Conservation (phyloP, 257 asterid genomes). For the Primulina eburnea region DNA sequence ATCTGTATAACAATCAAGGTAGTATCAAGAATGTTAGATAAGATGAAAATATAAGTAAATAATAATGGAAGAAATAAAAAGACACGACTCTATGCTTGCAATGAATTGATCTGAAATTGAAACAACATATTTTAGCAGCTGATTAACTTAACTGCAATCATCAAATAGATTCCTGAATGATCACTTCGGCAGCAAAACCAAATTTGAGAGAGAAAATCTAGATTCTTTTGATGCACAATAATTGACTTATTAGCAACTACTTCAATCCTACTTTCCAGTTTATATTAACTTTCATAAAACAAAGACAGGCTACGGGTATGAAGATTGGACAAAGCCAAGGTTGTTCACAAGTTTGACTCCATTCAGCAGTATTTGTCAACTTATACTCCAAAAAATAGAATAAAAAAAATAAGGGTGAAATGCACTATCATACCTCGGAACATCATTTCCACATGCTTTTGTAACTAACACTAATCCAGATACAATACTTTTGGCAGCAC, state of each 20-base stretch:
- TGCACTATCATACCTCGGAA: slow-evolving; percentile 54
- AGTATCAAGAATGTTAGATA: slow-evolving; percentile 11
- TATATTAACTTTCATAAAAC: neutral
- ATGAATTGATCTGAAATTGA: neutral
- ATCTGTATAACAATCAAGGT: slow-evolving; percentile 38
- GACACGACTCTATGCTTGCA: neutral
- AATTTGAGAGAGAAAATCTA: slow-evolving; percentile 1
- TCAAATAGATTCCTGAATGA: neutral
- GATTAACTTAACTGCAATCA: slow-evolving; percentile 4
- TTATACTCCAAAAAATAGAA: neutral
- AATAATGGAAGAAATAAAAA: neutral
- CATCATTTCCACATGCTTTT: slow-evolving; percentile 86
- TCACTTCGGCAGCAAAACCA: neutral
- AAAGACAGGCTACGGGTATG: neutral
- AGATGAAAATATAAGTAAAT: neutral
- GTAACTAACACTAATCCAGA: slow-evolving; percentile 76
- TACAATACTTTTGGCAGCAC: slow-evolving; percentile 63
- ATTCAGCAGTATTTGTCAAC: neutral
- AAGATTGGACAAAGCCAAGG: neutral
- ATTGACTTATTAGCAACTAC: neutral
- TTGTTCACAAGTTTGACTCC: neutral
- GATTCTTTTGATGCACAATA: neutral
- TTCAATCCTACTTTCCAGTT: neutral
- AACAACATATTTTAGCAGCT: neutral
- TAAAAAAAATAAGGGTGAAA: neutral